These are phyloP conservation scores for Fusarium brevicatenulatum DNA, from an alignment of 2,329 filamentous ascomycete genomes.

Conservation along the genomic window DNA sequence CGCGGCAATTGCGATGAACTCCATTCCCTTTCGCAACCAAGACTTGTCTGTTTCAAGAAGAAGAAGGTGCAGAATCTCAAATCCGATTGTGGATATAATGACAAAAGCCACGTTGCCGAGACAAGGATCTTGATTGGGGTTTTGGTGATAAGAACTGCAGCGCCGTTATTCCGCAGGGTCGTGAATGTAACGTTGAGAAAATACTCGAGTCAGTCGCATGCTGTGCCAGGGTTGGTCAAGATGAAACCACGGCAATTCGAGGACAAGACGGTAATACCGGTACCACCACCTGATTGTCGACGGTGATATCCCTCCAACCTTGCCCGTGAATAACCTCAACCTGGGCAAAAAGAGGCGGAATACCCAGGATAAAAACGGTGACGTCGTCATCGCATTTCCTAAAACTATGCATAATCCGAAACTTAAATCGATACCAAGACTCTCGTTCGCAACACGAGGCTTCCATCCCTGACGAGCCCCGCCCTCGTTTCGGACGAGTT, in stretches of 20 bases:
- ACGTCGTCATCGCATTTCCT: neutral
- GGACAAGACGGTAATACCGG: neutral
- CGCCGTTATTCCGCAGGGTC: neutral
- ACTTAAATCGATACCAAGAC: neutral
- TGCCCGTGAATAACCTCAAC: neutral
- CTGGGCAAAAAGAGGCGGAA: too few species aligned
- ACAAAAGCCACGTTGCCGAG: neutral
- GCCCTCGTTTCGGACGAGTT: constrained; percentile 12
- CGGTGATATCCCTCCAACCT: neutral
- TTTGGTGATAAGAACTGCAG: neutral
- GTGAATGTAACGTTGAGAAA: neutral
- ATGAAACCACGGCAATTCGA: neutral
- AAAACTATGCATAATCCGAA: neutral
- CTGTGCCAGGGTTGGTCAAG: neutral
- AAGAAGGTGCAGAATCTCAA: neutral
- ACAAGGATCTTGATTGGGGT: neutral
- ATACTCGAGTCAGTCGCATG: neutral
- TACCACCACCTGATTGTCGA: neutral
- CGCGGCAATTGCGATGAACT: neutral
- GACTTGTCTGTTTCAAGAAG: neutral
- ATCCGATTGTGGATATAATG: neutral
- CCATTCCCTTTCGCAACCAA: neutral
- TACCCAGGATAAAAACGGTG: neutral
- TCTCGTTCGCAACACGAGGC: neutral
- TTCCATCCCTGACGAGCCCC: constrained; percentile 1